Conservation (phyloP, 2,329 filamentous ascomycete genomes). For the Cryoendolithus antarcticus region DNA sequence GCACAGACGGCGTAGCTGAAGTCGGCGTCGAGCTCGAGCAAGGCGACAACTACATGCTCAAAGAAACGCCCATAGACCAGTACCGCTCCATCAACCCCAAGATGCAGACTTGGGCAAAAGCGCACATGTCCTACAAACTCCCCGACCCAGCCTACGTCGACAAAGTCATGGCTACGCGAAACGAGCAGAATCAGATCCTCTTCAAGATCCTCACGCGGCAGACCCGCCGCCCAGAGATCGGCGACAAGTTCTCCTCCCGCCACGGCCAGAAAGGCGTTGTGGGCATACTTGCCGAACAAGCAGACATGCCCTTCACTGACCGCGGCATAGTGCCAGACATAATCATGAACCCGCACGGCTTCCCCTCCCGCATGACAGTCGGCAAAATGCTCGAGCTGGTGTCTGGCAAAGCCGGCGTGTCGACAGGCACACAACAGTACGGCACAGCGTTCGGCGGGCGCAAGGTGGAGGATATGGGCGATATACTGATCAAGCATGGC, state of each 20-base stretch:
- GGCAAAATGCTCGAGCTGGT: conserved; percentile 94
- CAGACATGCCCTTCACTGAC: conserved; percentile 94
- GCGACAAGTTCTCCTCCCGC: conserved; percentile 96
- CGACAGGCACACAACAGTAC: conserved; percentile 76
- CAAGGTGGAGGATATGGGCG: conserved; percentile 80
- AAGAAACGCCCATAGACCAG: conserved; percentile 71
- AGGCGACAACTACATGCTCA: conserved; percentile 83
- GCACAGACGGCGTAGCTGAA: conserved; percentile 75
- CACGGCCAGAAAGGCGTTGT: conserved; percentile 98
- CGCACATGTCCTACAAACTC: conserved; percentile 49
- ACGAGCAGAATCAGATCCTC: conserved; percentile 71
- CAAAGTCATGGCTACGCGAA: conserved; percentile 88
- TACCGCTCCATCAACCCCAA: conserved; percentile 33
- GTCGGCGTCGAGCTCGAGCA: conserved; percentile 68
- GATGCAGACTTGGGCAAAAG: conserved; percentile 18
- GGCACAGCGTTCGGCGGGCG: conserved; percentile 76
- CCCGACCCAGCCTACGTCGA: conserved; percentile 61
- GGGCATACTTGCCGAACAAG: conserved; percentile 90
- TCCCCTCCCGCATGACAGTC: conserved; percentile 98
- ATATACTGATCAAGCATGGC: conserved; percentile 71
- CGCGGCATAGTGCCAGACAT: conserved; percentile 87
- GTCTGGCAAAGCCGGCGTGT: conserved; percentile 82
- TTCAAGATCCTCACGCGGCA: conserved; percentile 96
- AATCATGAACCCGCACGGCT: conserved; percentile 99
- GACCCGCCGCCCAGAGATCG: conserved; percentile 84